A percentile compares a stretch with the other conserved stretches of the same genome.
Conservation (phyloP, 805 yeast species). For the Wickerhamomyces sydowiorum region DNA sequence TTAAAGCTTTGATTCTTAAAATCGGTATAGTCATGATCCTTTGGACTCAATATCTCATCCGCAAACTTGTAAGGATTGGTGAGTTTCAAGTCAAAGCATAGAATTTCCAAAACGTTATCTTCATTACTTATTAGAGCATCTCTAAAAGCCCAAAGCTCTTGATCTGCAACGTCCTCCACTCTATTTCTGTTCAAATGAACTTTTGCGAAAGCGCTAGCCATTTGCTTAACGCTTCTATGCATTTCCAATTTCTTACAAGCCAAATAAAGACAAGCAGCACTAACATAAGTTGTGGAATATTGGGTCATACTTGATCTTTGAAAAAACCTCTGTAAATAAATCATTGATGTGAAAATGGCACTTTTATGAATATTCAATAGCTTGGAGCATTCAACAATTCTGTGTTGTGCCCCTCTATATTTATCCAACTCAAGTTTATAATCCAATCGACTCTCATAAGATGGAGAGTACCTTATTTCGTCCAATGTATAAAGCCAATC, state of each 20-base stretch:
- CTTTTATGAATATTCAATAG: not conserved
- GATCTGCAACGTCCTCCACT: not conserved
- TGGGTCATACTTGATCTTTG: conserved; percentile 7
- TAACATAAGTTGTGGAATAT: not conserved
- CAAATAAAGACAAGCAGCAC: conserved; percentile 9
- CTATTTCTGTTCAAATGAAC: too few species aligned
- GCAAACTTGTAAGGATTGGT: conserved; percentile 10
- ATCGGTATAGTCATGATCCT: conserved; percentile 1
- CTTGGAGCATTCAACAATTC: not conserved
- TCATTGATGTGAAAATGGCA: conserved; percentile 7
- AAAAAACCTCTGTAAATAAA: conserved; percentile 15
- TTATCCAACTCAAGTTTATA: not conserved
- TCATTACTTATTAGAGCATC: conserved; percentile 14
- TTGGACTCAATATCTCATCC: not conserved
- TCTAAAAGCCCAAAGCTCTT: conserved; percentile 9
- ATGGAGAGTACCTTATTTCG: not conserved
- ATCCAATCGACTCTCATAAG: not conserved
- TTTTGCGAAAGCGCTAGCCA: conserved; percentile 1
- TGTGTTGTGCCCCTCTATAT: not conserved
- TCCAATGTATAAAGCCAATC: not conserved
- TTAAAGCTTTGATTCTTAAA: not conserved
- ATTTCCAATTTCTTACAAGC: conserved; percentile 7
- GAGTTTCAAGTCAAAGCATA: conserved; percentile 19
- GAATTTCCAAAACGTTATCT: conserved; percentile 14
- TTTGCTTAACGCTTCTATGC: conserved; percentile 1